phyloP scores from a whole-genome alignment of 148 eudicot species.

The Chenopodium quinoa region DNA sequence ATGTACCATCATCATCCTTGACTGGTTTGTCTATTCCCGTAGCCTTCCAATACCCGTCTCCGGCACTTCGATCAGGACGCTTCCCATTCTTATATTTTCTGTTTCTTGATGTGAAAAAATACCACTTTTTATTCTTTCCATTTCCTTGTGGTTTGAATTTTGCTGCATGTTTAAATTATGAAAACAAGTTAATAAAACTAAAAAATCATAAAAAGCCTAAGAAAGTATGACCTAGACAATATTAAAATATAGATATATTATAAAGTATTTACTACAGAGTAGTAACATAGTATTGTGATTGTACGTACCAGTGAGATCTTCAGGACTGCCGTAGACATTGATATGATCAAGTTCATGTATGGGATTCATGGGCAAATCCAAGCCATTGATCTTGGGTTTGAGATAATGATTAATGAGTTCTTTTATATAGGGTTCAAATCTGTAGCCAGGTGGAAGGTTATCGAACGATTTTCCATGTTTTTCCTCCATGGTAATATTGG shows the following conservation, averaged over 20 bases:
- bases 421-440: slow-evolving; percentile 18
- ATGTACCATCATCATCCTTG: not conserved
- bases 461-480: too few relatives aligned
- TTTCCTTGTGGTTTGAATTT: not conserved
- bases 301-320: too few relatives aligned
- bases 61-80: slow-evolving; percentile 35
- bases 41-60: slow-evolving; percentile 46
- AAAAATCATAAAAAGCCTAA: too few relatives aligned
- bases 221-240: too few relatives aligned
- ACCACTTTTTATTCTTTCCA: slow-evolving; percentile 26
- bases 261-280: too few relatives aligned
- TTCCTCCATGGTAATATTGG: too few relatives aligned
- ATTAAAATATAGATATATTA: too few relatives aligned
- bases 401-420: slow-evolving; percentile 30
- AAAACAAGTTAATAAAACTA: not conserved
- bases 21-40: slow-evolving; percentile 36
- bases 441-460: slow-evolving; percentile 22
- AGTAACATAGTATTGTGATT: too few relatives aligned
- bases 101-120: slow-evolving; percentile 39
- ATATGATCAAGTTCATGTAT: slow-evolving; percentile 1
- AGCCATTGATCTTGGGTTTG: slow-evolving; percentile 18
- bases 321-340: slow-evolving; percentile 5
- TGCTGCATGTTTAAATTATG: too few relatives aligned
- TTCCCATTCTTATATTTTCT: slow-evolving; percentile 36
- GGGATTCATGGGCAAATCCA: slow-evolving; percentile 8